phyloP scores from a whole-genome alignment of 139 green algal species.

The Chlamydomonas applanata region DNA sequence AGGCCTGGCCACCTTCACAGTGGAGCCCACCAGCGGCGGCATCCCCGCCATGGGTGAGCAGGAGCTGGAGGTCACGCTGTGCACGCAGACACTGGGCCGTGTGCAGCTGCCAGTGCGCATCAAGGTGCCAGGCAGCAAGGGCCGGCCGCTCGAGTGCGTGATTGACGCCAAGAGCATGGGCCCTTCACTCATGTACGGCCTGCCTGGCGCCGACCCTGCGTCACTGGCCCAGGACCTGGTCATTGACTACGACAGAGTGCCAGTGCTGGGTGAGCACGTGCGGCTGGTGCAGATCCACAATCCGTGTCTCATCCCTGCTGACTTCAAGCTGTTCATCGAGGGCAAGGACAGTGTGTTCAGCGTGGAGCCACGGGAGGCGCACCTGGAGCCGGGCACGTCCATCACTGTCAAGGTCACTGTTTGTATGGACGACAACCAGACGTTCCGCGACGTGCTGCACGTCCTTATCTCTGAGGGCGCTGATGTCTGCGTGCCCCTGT shows the following conservation, averaged over 20 bases:
- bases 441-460: constrained; percentile 72
- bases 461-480: constrained; percentile 72
- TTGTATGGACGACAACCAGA: constrained; percentile 31
- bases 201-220: neutral
- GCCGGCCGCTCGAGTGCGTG: constrained; percentile 56
- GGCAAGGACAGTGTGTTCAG: constrained; percentile 55
- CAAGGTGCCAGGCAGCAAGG: constrained; percentile 50
- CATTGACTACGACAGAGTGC: constrained; percentile 62
- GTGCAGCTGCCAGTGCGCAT: constrained; percentile 72
- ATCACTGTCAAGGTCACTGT: constrained; percentile 35
- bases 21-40: constrained; percentile 40
- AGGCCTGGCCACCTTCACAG: constrained; percentile 54
- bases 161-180: constrained; percentile 64
- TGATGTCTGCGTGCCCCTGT: constrained; percentile 61
- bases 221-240: neutral
- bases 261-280: constrained; percentile 60
- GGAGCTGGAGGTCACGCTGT: constrained; percentile 46
- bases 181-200: constrained; percentile 45
- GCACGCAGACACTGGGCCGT: constrained; percentile 56
- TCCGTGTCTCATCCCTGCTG: constrained; percentile 62
- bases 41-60: constrained; percentile 55
- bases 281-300: constrained; percentile 61
- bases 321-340: constrained; percentile 74
- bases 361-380: constrained; percentile 50
- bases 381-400: constrained; percentile 45